Conservation (phyloP, 1,139 yeast species). For the Taphrina flavorubra region DNA sequence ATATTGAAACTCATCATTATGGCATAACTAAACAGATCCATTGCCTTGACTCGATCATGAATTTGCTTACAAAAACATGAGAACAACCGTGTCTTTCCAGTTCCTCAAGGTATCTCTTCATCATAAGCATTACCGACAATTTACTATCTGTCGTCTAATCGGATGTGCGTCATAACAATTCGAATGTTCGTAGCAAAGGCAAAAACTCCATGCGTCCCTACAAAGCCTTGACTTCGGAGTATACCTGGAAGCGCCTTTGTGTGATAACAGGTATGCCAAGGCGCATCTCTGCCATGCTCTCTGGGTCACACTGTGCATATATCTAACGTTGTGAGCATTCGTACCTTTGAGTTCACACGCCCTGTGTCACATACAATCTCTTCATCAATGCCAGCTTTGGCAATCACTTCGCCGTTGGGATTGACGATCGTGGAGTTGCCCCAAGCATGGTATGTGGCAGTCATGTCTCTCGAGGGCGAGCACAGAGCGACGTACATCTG, state of each 20-base stretch:
- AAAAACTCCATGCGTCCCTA: background rate
- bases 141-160: too few species aligned
- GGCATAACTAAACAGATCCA: too few species aligned
- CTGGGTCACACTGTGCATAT: constrained; percentile 77
- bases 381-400: constrained; percentile 86
- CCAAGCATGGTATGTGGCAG: constrained; percentile 80
- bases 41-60: too few species aligned
- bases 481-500: constrained; percentile 79
- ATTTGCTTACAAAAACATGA: too few species aligned
- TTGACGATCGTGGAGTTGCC: constrained; percentile 90
- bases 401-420: constrained; percentile 79
- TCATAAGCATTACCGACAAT: too few species aligned
- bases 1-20: background rate
- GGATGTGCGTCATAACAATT: background rate
- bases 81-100: too few species aligned
- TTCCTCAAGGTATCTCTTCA: too few species aligned
- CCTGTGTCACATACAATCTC: constrained; percentile 56
- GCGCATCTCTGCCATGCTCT: constrained; percentile 65
- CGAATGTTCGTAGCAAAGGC: background rate
- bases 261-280: constrained; percentile 74
- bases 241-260: constrained; percentile 86
- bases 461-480: constrained; percentile 84
- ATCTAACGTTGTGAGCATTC: constrained; percentile 49
- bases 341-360: background rate
- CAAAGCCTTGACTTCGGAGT: constrained; percentile 64